A percentile compares a stretch with the other conserved stretches of the same genome.
phyloP scores from a whole-genome alignment of 2,329 filamentous ascomycete genomes.

The Pyrenophora graminea region DNA sequence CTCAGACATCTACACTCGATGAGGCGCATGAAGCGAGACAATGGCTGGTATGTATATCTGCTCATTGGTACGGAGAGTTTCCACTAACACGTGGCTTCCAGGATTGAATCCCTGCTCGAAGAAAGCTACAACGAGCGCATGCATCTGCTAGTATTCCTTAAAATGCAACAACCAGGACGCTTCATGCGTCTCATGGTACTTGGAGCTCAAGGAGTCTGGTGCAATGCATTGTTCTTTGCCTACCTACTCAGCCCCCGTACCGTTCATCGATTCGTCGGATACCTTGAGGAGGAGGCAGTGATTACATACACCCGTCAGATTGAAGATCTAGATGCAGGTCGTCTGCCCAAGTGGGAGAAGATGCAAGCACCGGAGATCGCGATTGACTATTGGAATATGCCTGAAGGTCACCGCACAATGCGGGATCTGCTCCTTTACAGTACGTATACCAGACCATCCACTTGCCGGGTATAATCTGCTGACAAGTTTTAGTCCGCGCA shows the following conservation, averaged over 20 bases:
- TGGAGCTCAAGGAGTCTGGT: slow-evolving; percentile 67
- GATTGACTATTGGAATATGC: slow-evolving; percentile 91
- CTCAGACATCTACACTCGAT: slow-evolving; percentile 84
- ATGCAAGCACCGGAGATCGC: slow-evolving; percentile 87
- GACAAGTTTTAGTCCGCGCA: slow-evolving; percentile 35
- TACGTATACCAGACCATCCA: slow-evolving; percentile 54
- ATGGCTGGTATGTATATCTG: slow-evolving; percentile 68
- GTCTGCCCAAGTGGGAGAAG: slow-evolving; percentile 78
- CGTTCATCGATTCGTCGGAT: slow-evolving; percentile 94
- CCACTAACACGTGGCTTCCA: slow-evolving; percentile 30
- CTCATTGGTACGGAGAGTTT: neutral
- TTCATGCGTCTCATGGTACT: slow-evolving; percentile 94
- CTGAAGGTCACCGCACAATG: slow-evolving; percentile 80
- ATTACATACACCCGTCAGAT: slow-evolving; percentile 92
- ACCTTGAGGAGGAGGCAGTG: slow-evolving; percentile 96
- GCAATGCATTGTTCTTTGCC: slow-evolving; percentile 87
- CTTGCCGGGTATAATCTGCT: slow-evolving; percentile 4
- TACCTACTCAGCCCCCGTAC: slow-evolving; percentile 87
- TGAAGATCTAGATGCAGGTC: slow-evolving; percentile 82
- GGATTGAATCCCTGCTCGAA: slow-evolving; percentile 90
- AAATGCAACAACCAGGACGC: slow-evolving; percentile 80
- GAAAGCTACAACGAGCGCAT: slow-evolving; percentile 93
- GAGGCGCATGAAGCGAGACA: slow-evolving; percentile 84
- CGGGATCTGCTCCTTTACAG: slow-evolving; percentile 81
- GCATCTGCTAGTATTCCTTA: slow-evolving; percentile 91